Base-by-base conservation (phyloP, 108 stramenopile genomes). In the Cyclostephanos tholiformis region DNA sequence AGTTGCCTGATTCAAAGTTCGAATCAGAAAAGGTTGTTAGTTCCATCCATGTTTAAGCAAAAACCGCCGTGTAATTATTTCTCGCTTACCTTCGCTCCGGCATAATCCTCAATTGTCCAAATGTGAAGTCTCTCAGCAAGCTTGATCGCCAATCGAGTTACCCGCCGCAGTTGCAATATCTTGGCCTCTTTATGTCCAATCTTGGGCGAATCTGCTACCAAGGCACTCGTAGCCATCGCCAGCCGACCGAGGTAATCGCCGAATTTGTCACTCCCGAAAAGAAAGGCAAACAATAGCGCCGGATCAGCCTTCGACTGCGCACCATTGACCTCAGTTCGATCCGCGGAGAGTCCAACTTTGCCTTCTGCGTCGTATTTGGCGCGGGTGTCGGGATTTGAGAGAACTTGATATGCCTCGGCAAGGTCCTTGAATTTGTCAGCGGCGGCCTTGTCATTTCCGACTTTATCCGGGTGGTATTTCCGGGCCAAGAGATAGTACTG, bases 391-490 rank as follows among this genome's bases (percentile, higher is more conserved):
- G 88, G 89, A 81, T 93, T 89, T 10, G 83, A 83, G 29, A 93
- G 76, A 0, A 95, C 91, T 73, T 92, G 91, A 63, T 93, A 95
- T 0, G 92, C 94, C 63, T 91, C 91, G 17, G 91, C 81, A 53
- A 90, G 77, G 19, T 88, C 73, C 65, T 91, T 89, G 85, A 95
- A 95, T 50, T 81, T 91, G 8, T 91, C 86, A 3, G 85, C 88
- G 20, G 86, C 89, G 19, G 86, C 88, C 51, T 85, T 65, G 53
- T 86, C 80, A 43, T 89, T 75, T 43, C 86, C 88, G 22, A 82
- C 82, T 49, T 79, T 89, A 70, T 97, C 97, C 0, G 97, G 97
- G 67, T 98, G 98, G 59, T 86, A 91, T 69, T 97, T 93, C 57
- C 94, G 67, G 20, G 98, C 97, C 44, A 94, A 61, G 44, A 91